phyloP scores from a whole-genome alignment of 495 filamentous ascomycete genomes.

The Pseudoneurospora amorphoporcata region DNA sequence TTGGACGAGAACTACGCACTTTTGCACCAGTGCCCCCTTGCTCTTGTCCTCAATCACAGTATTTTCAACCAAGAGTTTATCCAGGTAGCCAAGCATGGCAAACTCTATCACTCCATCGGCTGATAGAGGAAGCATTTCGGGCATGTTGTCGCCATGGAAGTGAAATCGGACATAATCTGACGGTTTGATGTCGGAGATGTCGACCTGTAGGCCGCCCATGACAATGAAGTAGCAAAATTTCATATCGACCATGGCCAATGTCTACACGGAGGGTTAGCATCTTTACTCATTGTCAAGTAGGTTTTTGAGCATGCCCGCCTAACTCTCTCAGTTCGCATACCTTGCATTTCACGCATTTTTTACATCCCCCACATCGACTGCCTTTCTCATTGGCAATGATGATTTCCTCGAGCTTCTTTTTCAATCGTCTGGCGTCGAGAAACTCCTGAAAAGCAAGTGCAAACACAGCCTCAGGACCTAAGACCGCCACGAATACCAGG shows the following conservation, averaged over 20 bases:
- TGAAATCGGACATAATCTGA: not conserved
- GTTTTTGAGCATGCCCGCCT: not conserved
- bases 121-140: not conserved
- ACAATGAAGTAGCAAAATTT: not conserved
- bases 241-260: not conserved
- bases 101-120: not conserved
- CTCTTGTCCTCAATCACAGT: not conserved
- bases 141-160: not conserved
- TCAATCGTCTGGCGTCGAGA: not conserved
- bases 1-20: not conserved
- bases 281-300: not conserved
- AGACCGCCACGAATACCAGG: not conserved
- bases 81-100: not conserved
- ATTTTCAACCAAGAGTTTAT: not conserved
- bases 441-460: not conserved
- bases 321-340: not conserved
- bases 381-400: not conserved
- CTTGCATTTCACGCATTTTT: not conserved
- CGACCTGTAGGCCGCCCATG: not conserved
- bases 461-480: not conserved
- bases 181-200: not conserved
- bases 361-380: fast-evolving
- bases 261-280: not conserved
- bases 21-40: not conserved
- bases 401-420: not conserved